Percentiles rank a stretch among this genome's conserved stretches.
Evolutionary conservation across 2,329 filamentous ascomycete genomes (phyloP).

Genomic region (Monosporascus sp.): DNA sequence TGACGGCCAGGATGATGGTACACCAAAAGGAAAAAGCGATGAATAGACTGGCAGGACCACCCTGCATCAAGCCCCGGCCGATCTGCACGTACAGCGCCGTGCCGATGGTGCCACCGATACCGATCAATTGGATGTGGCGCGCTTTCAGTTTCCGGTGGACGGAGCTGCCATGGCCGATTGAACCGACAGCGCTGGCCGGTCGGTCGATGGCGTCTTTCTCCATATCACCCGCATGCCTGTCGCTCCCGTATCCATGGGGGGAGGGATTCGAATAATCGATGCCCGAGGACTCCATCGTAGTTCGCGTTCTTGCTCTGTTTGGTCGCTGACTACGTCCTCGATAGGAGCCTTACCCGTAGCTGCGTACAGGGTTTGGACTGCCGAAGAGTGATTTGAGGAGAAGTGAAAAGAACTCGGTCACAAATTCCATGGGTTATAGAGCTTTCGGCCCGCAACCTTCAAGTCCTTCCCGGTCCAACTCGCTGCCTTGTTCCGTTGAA

Average conservation of each 20-base stretch:
- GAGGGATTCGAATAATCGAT: conserved; percentile 9
- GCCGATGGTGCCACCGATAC: conserved; percentile 61
- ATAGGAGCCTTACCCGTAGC: neutral
- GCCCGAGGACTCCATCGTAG: conserved; percentile 14
- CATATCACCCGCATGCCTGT: conserved; percentile 4
- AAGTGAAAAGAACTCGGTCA: conserved; percentile 17
- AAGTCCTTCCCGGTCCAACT: too few relatives aligned
- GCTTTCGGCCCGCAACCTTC: neutral
- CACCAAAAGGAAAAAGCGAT: conserved; percentile 59
- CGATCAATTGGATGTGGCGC: conserved; percentile 55
- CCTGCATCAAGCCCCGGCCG: conserved; percentile 51
- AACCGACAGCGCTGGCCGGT: conserved; percentile 5
- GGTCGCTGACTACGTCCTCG: neutral
- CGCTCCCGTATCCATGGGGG: conserved; percentile 5
- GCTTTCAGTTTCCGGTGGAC: conserved; percentile 51
- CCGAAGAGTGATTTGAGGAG: conserved; percentile 15
- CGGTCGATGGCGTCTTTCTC: conserved; percentile 16
- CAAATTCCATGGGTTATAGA: conserved; percentile 14
- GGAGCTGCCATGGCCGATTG: conserved; percentile 28
- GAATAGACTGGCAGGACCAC: conserved; percentile 54
- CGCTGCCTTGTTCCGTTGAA: too few relatives aligned
- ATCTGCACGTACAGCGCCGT: conserved; percentile 58
- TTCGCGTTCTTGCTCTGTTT: neutral
- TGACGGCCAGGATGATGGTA: conserved; percentile 55
- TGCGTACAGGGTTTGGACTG: neutral